Conservation (phyloP, 495 filamentous ascomycete genomes). For the Penicillium angulare region DNA sequence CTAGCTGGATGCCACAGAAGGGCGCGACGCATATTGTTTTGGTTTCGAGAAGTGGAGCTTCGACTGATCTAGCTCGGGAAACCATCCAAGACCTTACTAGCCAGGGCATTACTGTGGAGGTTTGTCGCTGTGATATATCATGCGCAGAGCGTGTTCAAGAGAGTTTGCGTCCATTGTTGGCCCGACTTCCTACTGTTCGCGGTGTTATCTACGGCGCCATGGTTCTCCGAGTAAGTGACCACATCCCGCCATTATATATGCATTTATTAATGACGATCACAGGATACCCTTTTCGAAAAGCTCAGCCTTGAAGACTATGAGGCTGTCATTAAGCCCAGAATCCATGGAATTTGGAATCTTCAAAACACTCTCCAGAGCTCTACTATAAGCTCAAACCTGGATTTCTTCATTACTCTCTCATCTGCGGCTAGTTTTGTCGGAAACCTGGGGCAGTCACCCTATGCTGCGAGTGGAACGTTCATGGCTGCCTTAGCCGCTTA, state of each 20-base stretch:
- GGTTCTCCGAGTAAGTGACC: conserved; percentile 30
- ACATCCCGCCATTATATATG: background rate
- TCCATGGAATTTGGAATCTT: conserved; percentile 53
- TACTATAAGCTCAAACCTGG: conserved; percentile 23
- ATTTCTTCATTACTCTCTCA: conserved; percentile 53
- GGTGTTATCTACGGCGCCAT: conserved; percentile 44
- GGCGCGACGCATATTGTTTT: conserved; percentile 60
- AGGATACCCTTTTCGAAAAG: conserved; percentile 45
- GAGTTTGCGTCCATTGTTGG: conserved; percentile 11
- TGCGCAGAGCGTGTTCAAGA: conserved; percentile 16
- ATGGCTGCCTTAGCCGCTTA: conserved; percentile 41
- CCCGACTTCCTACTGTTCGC: conserved; percentile 25
- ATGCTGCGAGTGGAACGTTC: conserved; percentile 40
- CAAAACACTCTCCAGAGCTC: conserved; percentile 44
- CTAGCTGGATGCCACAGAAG: conserved; percentile 57
- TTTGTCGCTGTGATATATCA: conserved; percentile 28
- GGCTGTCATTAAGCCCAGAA: conserved; percentile 42
- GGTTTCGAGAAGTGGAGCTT: conserved; percentile 32
- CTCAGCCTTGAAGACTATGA: conserved; percentile 46
- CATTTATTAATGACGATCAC: conserved; percentile 1
- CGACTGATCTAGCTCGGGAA: conserved; percentile 18
- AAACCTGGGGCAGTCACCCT: conserved; percentile 43
- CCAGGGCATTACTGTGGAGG: conserved; percentile 27
- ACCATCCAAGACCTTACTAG: conserved; percentile 38
- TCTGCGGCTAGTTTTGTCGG: conserved; percentile 44